Percentiles rank a stretch among this genome's conserved stretches.
phyloP scores from a whole-genome alignment of 2,329 filamentous ascomycete species.

The Fusarium sp. region DNA sequence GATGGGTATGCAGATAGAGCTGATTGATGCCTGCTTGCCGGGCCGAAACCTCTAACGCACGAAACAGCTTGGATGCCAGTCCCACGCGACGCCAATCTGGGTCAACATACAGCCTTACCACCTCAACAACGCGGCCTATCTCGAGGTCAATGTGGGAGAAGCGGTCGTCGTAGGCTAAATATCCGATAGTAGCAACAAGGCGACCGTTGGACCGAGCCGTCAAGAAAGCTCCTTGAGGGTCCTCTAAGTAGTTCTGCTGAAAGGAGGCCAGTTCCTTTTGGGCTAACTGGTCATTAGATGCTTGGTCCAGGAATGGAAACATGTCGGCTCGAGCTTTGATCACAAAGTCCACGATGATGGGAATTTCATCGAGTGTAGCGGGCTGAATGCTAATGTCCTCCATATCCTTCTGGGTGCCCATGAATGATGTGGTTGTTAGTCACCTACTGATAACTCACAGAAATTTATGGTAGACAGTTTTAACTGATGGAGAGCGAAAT shows the following conservation, averaged over 20 bases:
- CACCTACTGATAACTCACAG: background rate
- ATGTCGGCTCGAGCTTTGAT: constrained; percentile 47
- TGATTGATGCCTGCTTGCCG: constrained; percentile 27
- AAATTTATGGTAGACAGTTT: background rate
- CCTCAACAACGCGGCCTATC: constrained; percentile 41
- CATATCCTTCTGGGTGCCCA: constrained; percentile 3
- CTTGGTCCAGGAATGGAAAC: constrained; percentile 47
- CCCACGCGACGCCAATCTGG: constrained; percentile 48
- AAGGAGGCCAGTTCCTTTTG: constrained; percentile 43
- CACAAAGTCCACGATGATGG: constrained; percentile 44
- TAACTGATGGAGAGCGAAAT: background rate
- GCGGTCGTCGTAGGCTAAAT: constrained; percentile 46
- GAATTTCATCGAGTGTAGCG: constrained; percentile 40
- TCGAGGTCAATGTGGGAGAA: constrained; percentile 45
- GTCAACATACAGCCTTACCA: constrained; percentile 49
- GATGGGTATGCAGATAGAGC: constrained; percentile 51
- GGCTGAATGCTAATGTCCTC: constrained; percentile 20
- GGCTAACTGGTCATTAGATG: constrained; percentile 33
- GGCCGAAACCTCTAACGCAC: constrained; percentile 33
- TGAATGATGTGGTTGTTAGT: background rate
- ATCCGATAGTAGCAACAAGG: constrained; percentile 48
- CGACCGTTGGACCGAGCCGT: constrained; percentile 27
- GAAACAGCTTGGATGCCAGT: constrained; percentile 47
- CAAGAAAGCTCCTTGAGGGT: constrained; percentile 42
- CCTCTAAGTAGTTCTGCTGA: constrained; percentile 42